phyloP scores from a whole-genome alignment of 1,284 basidiomycete species.

The Puccinia hordei region DNA sequence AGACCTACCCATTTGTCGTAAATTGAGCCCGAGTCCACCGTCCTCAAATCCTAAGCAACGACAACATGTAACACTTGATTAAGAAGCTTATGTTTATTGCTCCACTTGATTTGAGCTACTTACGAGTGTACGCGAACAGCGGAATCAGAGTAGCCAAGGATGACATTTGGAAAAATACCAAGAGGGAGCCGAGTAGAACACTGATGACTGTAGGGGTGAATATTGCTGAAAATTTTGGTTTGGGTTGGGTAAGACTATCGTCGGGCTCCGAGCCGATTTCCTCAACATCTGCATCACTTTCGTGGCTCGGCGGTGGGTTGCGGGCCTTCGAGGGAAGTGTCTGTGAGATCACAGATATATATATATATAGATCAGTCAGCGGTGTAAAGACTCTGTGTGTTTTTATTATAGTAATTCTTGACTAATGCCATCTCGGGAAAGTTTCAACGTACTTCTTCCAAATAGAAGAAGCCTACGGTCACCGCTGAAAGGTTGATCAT shows the following conservation, averaged over 20 bases:
- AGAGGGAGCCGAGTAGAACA: conserved; percentile 25
- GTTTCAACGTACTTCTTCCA: conserved; percentile 40
- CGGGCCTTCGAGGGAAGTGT: not conserved
- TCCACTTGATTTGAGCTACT: not conserved
- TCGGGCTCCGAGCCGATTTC: not conserved
- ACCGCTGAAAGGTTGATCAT: conserved; percentile 33
- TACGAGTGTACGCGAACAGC: conserved; percentile 47
- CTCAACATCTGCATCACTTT: not conserved
- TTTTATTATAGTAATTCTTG: no score
- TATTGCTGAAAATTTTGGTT: not conserved
- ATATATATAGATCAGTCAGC: not conserved
- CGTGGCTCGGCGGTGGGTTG: not conserved
- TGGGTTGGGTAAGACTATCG: not conserved
- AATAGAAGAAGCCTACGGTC: conserved; percentile 34
- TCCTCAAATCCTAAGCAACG: conserved; percentile 30
- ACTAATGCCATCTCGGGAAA: no score
- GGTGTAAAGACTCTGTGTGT: not conserved
- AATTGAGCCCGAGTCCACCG: conserved; percentile 36
- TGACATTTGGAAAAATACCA: conserved; percentile 31
- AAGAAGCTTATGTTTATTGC: not conserved
- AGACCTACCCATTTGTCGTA: conserved; percentile 33
- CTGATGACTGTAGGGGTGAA: conserved; percentile 39
- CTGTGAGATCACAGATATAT: not conserved
- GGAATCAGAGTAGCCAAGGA: conserved; percentile 36
- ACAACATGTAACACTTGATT: not conserved